phyloP scores from a whole-genome alignment of 805 yeast species.

The Saccharomycopsis malanga region DNA sequence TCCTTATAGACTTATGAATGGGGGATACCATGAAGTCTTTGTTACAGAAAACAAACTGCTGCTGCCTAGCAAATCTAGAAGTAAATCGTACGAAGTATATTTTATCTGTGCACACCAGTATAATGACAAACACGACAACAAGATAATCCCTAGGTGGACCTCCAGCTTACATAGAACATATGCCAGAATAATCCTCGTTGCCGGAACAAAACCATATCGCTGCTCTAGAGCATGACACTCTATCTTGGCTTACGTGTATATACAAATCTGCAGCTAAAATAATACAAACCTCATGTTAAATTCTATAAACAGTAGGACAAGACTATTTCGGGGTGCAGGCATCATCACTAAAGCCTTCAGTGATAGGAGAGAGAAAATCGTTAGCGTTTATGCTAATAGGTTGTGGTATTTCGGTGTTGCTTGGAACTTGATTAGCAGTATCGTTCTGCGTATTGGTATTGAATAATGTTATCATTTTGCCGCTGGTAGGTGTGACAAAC shows the following conservation, averaged over 20 bases:
- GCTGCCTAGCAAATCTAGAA: neutral
- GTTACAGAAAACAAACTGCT: too few relatives aligned
- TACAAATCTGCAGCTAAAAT: too few relatives aligned
- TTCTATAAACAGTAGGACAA: too few relatives aligned
- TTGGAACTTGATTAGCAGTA: neutral
- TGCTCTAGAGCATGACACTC: too few relatives aligned
- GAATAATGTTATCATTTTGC: slow-evolving; percentile 17
- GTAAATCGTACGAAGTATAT: neutral
- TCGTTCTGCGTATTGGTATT: neutral
- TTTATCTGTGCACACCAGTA: neutral
- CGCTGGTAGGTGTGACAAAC: neutral
- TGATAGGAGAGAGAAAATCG: slow-evolving; percentile 18
- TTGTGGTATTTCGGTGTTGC: neutral
- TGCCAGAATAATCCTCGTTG: neutral
- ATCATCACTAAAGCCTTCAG: slow-evolving; percentile 13
- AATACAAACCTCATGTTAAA: too few relatives aligned
- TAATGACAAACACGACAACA: neutral
- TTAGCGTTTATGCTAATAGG: neutral
- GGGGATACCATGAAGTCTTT: neutral
- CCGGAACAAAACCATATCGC: neutral
- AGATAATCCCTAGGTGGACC: neutral
- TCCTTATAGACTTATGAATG: neutral
- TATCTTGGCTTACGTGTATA: too few relatives aligned
- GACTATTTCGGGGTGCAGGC: too few relatives aligned
- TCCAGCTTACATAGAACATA: neutral